Conservation (phyloP, 352 stramenopile species). For the Pilasporangium apinafurcum region DNA sequence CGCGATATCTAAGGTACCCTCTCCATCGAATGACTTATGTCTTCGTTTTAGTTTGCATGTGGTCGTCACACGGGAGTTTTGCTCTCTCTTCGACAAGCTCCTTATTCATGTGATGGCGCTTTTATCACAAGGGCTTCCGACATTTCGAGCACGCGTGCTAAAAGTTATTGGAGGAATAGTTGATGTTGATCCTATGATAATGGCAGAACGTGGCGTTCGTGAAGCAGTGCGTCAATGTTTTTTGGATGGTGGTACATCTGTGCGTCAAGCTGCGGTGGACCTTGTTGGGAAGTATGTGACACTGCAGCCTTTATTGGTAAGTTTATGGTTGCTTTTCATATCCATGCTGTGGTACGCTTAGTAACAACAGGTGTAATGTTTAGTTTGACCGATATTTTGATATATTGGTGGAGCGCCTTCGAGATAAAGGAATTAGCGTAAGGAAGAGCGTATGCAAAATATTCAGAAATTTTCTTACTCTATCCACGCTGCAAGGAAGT, state of each 20-base stretch:
- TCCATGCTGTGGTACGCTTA: too few relatives aligned
- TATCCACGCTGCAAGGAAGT: slow-evolving; percentile 3
- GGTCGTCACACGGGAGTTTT: slow-evolving; percentile 54
- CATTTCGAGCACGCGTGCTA: slow-evolving; percentile 69
- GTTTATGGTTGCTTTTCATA: too few relatives aligned
- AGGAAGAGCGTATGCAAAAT: slow-evolving; percentile 84
- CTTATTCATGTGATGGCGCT: slow-evolving; percentile 71
- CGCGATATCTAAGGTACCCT: slow-evolving; percentile 33
- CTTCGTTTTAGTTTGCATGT: slow-evolving; percentile 40
- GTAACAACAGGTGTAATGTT: too few relatives aligned
- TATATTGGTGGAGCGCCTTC: slow-evolving; percentile 58
- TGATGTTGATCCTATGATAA: slow-evolving; percentile 80
- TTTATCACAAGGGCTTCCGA: slow-evolving; percentile 63
- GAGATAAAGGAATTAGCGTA: slow-evolving; percentile 82
- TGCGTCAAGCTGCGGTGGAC: slow-evolving; percentile 79
- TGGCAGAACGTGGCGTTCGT: slow-evolving; percentile 57
- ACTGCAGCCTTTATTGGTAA: slow-evolving; percentile 69
- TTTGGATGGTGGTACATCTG: slow-evolving; percentile 68
- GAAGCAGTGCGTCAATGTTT: slow-evolving; percentile 61
- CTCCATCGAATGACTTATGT: slow-evolving; percentile 34
- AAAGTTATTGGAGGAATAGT: slow-evolving; percentile 72
- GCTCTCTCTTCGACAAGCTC: slow-evolving; percentile 55
- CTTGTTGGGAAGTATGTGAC: slow-evolving; percentile 79
- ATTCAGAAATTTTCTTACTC: slow-evolving; percentile 45
- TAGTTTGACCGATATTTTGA: slow-evolving; percentile 84